A percentile compares a stretch with the other conserved stretches of the same genome.
Conservation (phyloP, 495 filamentous ascomycete species). For the Lichina pygmaea region DNA sequence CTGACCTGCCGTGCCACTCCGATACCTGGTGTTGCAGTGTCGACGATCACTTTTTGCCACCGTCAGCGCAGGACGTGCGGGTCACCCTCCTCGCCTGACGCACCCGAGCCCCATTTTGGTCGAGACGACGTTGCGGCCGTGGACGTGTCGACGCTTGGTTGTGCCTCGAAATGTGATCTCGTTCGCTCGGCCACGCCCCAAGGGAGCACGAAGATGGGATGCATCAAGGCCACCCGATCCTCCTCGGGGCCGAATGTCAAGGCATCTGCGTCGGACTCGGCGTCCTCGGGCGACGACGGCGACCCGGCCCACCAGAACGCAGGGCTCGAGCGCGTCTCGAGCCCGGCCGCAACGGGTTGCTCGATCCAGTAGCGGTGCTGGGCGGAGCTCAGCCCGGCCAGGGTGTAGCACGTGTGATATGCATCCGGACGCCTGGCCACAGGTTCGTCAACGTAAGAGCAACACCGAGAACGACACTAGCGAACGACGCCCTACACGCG, state of each 20-base stretch:
- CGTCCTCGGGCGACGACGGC: no score
- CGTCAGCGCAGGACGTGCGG: no score
- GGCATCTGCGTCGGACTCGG: conserved; percentile 2
- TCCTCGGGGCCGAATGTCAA: conserved; percentile 9
- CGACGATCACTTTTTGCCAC: no score
- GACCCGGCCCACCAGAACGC: no score
- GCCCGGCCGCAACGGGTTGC: background rate
- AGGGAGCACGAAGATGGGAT: conserved; percentile 73
- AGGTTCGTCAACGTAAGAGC: background rate
- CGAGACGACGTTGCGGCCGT: no score
- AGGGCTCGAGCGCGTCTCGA: no score
- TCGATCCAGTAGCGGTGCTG: conserved; percentile 42
- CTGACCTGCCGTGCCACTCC: no score
- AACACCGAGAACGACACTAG: background rate
- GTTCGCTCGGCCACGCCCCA: conserved; percentile 35
- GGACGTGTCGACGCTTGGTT: no score
- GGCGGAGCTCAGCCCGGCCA: conserved; percentile 58
- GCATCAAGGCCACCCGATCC: conserved; percentile 27
- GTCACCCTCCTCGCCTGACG: no score
- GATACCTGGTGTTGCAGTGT: no score
- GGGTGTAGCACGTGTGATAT: conserved; percentile 80
- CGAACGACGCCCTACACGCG: background rate
- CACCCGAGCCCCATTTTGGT: no score
- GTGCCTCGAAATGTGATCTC: conserved; percentile 18
- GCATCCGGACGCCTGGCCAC: conserved; percentile 34